Percentiles rank a stretch among this genome's conserved stretches.
Evolutionary conservation across 345 rosid species (phyloP).

Genomic region (Salix brachista): DNA sequence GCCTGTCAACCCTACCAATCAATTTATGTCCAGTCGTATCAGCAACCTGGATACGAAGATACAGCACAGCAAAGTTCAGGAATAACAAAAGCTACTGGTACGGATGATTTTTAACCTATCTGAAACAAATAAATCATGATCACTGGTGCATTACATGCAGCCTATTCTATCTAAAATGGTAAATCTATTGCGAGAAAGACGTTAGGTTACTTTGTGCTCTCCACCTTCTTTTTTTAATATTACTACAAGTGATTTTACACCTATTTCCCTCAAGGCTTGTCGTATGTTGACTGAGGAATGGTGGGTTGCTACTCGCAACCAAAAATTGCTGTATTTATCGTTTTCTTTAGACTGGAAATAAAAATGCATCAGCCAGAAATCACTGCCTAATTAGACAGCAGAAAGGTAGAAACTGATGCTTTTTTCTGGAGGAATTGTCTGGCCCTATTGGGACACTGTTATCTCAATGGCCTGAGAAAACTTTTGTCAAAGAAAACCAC

Average conservation of each 20-base stretch:
- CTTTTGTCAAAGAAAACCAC: neutral
- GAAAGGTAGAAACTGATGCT: neutral
- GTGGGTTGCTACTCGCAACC: neutral
- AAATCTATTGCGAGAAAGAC: neutral
- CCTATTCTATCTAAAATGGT: neutral
- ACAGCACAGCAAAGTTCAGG: neutral
- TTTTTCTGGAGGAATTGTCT: neutral
- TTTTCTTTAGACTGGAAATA: neutral
- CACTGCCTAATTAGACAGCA: neutral
- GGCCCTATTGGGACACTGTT: too few species aligned
- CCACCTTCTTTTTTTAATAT: neutral
- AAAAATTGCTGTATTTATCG: neutral
- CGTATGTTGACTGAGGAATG: neutral
- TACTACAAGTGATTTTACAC: neutral
- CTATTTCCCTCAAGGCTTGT: neutral
- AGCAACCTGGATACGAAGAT: conserved; percentile 35
- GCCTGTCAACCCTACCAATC: conserved; percentile 13
- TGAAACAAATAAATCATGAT: neutral
- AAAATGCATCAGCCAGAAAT: neutral
- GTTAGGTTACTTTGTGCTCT: neutral
- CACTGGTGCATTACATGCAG: neutral
- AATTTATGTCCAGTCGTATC: conserved; percentile 40
- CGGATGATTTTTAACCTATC: neutral
- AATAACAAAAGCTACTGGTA: neutral
- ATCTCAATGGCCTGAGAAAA: neutral